Evolutionary conservation across 208 protist genomes (phyloP).

Genomic region (Dictyostelium gargantuum): DNA sequence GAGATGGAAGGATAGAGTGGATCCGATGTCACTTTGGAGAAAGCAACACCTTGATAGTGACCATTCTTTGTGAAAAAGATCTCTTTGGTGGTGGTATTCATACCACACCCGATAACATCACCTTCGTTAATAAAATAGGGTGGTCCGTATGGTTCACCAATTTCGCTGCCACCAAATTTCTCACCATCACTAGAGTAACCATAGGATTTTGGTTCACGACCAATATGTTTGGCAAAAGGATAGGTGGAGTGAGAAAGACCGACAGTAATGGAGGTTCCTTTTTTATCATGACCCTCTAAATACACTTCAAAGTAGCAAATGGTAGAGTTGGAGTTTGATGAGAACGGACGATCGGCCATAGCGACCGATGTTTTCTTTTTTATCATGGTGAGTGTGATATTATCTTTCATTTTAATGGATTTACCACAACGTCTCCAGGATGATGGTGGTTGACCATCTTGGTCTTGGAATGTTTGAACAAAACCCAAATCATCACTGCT

Average conservation of each 20-base stretch:
- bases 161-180: neutral
- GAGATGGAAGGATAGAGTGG: constrained; percentile 38
- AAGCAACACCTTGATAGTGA: constrained; percentile 40
- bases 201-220: constrained; percentile 27
- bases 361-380: constrained; percentile 35
- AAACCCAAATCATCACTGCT: constrained; percentile 6
- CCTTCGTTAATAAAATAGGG: neutral
- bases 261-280: neutral
- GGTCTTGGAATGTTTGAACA: neutral
- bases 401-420: neutral
- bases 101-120: constrained; percentile 54
- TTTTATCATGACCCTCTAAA: constrained; percentile 39
- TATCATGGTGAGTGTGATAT: constrained; percentile 15
- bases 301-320: constrained; percentile 53
- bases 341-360: constrained; percentile 17
- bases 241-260: neutral
- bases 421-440: constrained; percentile 37
- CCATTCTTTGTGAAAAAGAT: constrained; percentile 60
- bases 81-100: constrained; percentile 13
- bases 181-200: constrained; percentile 12
- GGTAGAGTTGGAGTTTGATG: neutral
- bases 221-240: constrained; percentile 40
- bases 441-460: constrained; percentile 26
- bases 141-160: neutral
- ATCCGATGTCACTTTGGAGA: neutral